Base-by-base conservation (phyloP, 495 filamentous ascomycete species). In the Viridothelium virens region DNA sequence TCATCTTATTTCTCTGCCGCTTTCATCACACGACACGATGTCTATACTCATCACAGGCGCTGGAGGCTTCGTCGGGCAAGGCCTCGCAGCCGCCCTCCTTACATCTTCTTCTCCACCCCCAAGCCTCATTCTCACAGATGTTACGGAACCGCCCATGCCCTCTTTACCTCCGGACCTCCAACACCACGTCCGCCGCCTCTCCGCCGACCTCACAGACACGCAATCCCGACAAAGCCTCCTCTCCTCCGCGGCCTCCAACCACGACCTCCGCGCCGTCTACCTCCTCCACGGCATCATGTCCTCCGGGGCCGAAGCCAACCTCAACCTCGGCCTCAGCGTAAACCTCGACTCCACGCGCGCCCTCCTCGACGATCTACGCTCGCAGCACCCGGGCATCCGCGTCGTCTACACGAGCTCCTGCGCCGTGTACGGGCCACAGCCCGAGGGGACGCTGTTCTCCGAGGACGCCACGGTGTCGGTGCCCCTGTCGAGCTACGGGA, bases 251-350 rank as follows among this genome's bases (percentile, higher is more conserved):
- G 53, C 2, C 25, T 59, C 53, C 31, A 33, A 33, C n/a, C 70
- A 69, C 31, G 69, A 69, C 11, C 77, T 90, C 0, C 79, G 84
- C 68, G 87, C 85, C 16, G 80, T 90, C 70, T 92, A 89, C 78
- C 74, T 92, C 64, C 85, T 95, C 70, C 91, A 95, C 76, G 91
- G 91, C 59, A 91, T 95, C 77, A 92, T 93, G 90, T 91, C 87
- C 44, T 83, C 85, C 31, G 88, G 87, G 56, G 81, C 86, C 18
- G 91, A 95, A 73, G 85, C 85, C 34, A 82, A 93, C 73, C 86
- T 89, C 70, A 88, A 91, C 56, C 79, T 90, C 14, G 89, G 88
- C 2, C 80, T 90, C 63, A 74, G 75, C 48, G 89, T 91, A 63
- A 95, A 95, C 74, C 79, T 95, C 41, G 84, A 91, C 74, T 82